Evolutionary conservation across 2,329 filamentous ascomycete species (phyloP), one percentile per base, ranked within the genome.

Genomic region (Sporothrix globosa): DNA sequence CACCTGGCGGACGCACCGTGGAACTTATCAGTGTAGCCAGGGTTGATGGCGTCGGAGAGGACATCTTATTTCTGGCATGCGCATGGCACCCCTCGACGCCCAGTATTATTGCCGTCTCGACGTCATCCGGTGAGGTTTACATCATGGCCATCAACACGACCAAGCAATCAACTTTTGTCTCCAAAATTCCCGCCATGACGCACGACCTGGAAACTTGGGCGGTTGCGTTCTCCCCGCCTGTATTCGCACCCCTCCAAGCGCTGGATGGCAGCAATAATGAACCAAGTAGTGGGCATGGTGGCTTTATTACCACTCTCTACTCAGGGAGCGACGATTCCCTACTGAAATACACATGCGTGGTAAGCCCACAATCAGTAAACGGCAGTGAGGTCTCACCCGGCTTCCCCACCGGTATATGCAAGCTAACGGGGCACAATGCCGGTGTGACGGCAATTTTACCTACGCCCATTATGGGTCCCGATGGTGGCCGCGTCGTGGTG

Each of bases 401-500:
- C 34, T 58, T 67, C 0, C 72, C 75, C 2, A 75, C 74, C 52
- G 72, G 75, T 7, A 67, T 73, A 2, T 63, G 76, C 52, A 76
- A 75, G 30, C 74, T 80, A 6, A 68, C 69, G 14, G 77, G 75
- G 2, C 93, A 97, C 76, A 83, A 84, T n/a, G 93, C 93, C 1
- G 95, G 96, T 13, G 91, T 98, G 0, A 97, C 94, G 0, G 88
- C 92, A 1, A 96, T 98, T 69, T 80, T 97, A 2, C 92, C 93
- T 0, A 81, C 97, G 2, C 77, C 84, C 0, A 24, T 82, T 2
- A 75, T 78, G 1, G 54, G 77, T 5, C 74, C 77, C 10, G 81
- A 85, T 10, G 81, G 82, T 3, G 83, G 83, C 1, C 82, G 84
- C 4, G 76, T 96, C 4, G 79, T 97, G 2, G 76, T 97, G 2